Base-by-base conservation (phyloP, 2,329 filamentous ascomycete genomes). In the Tolypocladium tropicale region DNA sequence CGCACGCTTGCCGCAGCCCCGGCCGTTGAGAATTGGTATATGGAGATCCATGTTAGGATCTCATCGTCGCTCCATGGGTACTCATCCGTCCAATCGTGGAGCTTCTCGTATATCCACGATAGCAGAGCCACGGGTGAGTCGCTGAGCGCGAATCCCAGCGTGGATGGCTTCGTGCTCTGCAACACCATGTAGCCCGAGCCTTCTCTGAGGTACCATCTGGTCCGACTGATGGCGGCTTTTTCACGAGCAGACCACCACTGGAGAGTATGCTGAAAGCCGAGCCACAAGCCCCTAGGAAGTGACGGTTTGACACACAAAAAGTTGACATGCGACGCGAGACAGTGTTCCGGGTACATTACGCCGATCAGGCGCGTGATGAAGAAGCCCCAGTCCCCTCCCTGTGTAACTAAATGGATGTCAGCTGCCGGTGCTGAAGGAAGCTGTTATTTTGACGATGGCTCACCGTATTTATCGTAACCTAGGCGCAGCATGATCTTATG, bases 81-180 rank as follows among this genome's bases (percentile, higher is more conserved):
- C 1, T 62, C 63, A 63, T 92, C 88, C 0, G 84, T 84, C 89
- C 88, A 93, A 62, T 88, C 89, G 14, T 41, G 50, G 39, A 93
- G 72, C 67, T 93, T 93, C 70, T 93, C 89, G 61, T 88, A 88
- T 36, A 93, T 84, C 89, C 89, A 94, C 0, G 86, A 82, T 1
- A 93, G 74, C 3, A 90, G 72, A 0, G 80, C 86, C 0, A 89
- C 80, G 0, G 89, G 89, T 7, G 80, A 85, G 65, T 91, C 88
- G 0, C 81, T 76, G 3, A 92, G 74, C 0, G 76, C 83, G 63
- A 89, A 89, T 0, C 84, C 85, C 0, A 92, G 65, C 0, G 89
- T 93, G 53, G 89, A 83, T 0, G 89, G 89, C 56, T 86, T 85
- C 0, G 88, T 90, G 3, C 80, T 83, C 43, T 71, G 68, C 46